These are phyloP conservation scores for Tilletia walkeri DNA, from an alignment of 1,284 basidiomycete genomes.

Conservation along the genomic window DNA sequence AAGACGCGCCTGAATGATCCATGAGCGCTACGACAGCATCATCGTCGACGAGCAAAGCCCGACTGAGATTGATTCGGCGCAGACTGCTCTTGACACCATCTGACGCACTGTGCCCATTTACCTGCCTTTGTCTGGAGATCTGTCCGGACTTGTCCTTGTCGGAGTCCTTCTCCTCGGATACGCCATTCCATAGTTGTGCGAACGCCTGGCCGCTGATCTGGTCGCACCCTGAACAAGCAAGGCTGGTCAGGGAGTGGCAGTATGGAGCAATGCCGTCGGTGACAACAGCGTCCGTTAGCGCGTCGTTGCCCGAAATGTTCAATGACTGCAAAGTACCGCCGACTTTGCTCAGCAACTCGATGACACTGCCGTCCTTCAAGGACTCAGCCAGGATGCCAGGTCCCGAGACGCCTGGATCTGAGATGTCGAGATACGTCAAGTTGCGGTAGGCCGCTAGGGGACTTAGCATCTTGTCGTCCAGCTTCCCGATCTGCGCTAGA, in stretches of 20 bases:
- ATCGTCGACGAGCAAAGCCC: constrained; percentile 60
- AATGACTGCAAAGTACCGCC: constrained; percentile 64
- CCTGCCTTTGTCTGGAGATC: background rate
- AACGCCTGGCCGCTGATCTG: constrained; percentile 59
- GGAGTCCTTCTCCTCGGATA: background rate
- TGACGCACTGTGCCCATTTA: constrained; percentile 46
- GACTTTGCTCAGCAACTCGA: constrained; percentile 62
- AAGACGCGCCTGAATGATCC: constrained; percentile 66
- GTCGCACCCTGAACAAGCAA: constrained; percentile 66
- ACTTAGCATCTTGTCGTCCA: constrained; percentile 46
- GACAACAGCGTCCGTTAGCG: constrained; percentile 65
- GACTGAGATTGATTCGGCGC: constrained; percentile 45
- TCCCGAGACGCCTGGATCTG: constrained; percentile 60
- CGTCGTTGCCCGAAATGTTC: constrained; percentile 66
- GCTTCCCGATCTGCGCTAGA: constrained; percentile 73
- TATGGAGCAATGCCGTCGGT: constrained; percentile 65
- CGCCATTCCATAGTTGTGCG: constrained; percentile 29
- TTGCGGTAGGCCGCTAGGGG: constrained; percentile 56
- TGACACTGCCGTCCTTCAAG: constrained; percentile 65
- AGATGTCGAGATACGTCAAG: constrained; percentile 66
- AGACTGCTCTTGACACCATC: constrained; percentile 20
- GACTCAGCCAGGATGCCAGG: constrained; percentile 55
- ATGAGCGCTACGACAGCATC: constrained; percentile 68
- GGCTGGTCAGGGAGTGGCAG: constrained; percentile 62
- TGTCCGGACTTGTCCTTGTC: background rate